Evolutionary conservation across 768 basidiomycete species (phyloP), one percentile per base, ranked within the genome.

Genomic region (Hygrophoropsis aurantiaca): DNA sequence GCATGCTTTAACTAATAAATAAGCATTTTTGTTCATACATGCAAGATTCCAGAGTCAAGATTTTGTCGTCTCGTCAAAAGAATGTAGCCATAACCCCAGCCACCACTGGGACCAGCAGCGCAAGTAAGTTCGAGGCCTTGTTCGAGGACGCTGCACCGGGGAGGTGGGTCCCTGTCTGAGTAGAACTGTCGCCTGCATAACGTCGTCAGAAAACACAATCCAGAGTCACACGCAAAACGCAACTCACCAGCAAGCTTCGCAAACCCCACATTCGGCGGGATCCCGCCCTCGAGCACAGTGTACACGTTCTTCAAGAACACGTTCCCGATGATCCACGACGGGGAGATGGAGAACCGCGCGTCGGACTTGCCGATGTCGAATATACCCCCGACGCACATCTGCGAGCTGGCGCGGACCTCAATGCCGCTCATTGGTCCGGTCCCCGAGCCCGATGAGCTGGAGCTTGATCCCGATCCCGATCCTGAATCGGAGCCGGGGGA

Each of bases 311-410:
- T 30, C 7, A 87, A 67, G 65, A 85, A 85, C 3, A 79, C 77
- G 51, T 79, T 84, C 16, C 87, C 86, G 23, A 88, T 62, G 30
- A 83, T 77, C 79, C 79, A 82, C 36, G 51, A 56, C 2, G 80
- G 81, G 20, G 53, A 69, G 73, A 6, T 69, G 69, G 1, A 59
- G 52, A 1, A 71, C 73, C 10, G 64, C 56, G 15, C 59, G 64
- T 13, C 6, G 13, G 7, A 20, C 79, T 77, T 3, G 74, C 70
- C 60, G 45, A 91, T 72, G 48, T 76, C 74, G 61, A 93, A 97
- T 70, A 95, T 84, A 0, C 87, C 83, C 27, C 92, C 92, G 21
- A 92, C 68, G 63, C 94, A 97, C 35, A 30, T 30, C 27, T 30
- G 27, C 27, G 27, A 30, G 27, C 27, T 13, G 3, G 38, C 16